Evolutionary conservation across 139 green algal genomes (phyloP), one percentile per base, ranked within the genome.

Genomic region (Gonium pectorale): DNA sequence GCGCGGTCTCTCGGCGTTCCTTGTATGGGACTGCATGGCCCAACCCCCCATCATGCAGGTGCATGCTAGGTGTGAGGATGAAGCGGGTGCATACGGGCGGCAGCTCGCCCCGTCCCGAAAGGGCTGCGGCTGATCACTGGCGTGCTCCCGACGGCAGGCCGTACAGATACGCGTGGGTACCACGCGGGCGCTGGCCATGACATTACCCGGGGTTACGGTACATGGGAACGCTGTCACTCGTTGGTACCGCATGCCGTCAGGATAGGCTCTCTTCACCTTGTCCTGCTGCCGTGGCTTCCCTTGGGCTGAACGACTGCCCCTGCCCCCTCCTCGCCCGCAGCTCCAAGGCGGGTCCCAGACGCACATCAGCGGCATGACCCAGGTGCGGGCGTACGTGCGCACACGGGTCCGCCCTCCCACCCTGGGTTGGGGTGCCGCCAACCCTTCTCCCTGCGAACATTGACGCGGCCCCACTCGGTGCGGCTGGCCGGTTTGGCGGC

Each of bases 311-410:
- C 56, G 31, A 9, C 62, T 68, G 8, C n/a, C 35, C 37, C 37
- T 69, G 8, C 31, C 64, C 35, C 21, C 31, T 3, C 19, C 35
- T 21, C 64, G 5, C 4, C 8, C 13, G 19, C 40, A 62, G 43
- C 29, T 62, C 44, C 3, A 40, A 11, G 69, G 19, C 29, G n/a
- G n/a, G 13, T 4, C 4, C 3, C 7, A 60, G n/a, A 78, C 37
- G 21, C 69, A 78, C 44, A 15, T 62, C 1, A 62, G 43, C 43
- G 8, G 62, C 69, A 78, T 78, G 69, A n/a, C 44, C 44, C 69
- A 74, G 67, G 67, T 74, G 67, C 26, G 67, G 15, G 56, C 15
- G n/a, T 41, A n/a, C n/a, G 62, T 40, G 29, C 15, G n/a, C n/a
- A 59, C 13, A 59, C 13, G 49, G 49, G 17, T 13, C 15, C 13